A percentile compares a stretch with the other conserved stretches of the same genome.
phyloP scores from a whole-genome alignment of 192 early-diverging fungal genomes.

The Backusella tarrabulga region DNA sequence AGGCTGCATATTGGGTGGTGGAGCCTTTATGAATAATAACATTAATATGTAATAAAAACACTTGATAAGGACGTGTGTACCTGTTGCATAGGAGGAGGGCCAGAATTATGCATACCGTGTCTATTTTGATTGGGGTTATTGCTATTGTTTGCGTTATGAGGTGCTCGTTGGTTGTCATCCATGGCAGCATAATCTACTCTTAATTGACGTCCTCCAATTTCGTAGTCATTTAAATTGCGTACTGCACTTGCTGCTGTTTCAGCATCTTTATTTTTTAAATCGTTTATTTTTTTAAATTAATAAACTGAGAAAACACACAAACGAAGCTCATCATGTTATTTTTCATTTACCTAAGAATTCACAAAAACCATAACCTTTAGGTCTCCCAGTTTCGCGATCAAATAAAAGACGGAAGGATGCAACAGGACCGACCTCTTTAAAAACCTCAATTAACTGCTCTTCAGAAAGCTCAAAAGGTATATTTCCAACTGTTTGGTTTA shows the following conservation, averaged over 20 bases:
- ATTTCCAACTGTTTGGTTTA: constrained; percentile 56
- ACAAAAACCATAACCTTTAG: constrained; percentile 95
- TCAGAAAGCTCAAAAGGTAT: constrained; percentile 91
- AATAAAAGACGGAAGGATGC: constrained; percentile 84
- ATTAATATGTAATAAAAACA: neutral
- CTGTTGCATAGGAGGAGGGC: neutral
- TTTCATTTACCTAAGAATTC: constrained; percentile 69
- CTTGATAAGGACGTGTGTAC: neutral
- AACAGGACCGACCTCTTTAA: constrained; percentile 90
- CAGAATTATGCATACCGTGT: constrained; percentile 2
- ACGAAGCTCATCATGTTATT: neutral
- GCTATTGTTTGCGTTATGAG: constrained; percentile 13
- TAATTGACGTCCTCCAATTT: constrained; percentile 83
- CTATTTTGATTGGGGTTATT: constrained; percentile 16
- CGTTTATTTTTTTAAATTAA: neutral
- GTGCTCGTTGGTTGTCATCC: constrained; percentile 43
- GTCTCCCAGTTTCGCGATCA: constrained; percentile 82
- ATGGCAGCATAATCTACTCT: constrained; percentile 93
- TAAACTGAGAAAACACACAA: constrained; percentile 21
- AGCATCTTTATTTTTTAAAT: constrained; percentile 47
- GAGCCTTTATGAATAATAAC: neutral
- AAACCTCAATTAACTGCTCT: constrained; percentile 89
- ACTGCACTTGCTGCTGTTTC: constrained; percentile 95
- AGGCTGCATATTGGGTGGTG: neutral
- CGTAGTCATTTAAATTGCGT: constrained; percentile 87